Percentiles rank a stretch among this genome's conserved stretches.
Conservation (phyloP, 1,284 basidiomycete genomes). For the Gomphus sp. region DNA sequence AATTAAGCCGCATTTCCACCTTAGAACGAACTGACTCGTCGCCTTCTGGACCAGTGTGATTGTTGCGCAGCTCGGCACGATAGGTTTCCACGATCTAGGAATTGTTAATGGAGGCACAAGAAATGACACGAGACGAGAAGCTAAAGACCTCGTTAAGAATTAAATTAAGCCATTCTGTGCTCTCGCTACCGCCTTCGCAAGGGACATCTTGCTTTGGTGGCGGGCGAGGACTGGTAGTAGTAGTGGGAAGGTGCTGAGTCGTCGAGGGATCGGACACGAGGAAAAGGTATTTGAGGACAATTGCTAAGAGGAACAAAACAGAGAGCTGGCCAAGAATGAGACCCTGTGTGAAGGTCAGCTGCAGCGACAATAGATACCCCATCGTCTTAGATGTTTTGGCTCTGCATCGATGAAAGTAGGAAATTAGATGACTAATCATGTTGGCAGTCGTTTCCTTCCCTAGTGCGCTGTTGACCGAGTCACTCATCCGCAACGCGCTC, state of each 20-base stretch:
- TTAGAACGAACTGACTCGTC: conserved; percentile 61
- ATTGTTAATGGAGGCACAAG: not conserved
- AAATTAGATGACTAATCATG: conserved; percentile 13
- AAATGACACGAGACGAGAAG: not conserved
- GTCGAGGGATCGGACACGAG: conserved; percentile 55
- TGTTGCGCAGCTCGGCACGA: conserved; percentile 57
- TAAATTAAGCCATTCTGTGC: conserved; percentile 69
- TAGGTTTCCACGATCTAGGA: conserved; percentile 60
- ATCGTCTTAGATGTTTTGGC: conserved; percentile 23
- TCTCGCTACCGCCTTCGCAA: conserved; percentile 32
- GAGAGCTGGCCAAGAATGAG: conserved; percentile 73
- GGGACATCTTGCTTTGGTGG: not conserved
- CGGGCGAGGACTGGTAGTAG: not conserved
- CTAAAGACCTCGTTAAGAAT: conserved; percentile 52
- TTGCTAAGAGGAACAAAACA: conserved; percentile 55
- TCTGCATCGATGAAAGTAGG: not conserved
- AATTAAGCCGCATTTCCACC: conserved; percentile 65
- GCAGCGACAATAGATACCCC: conserved; percentile 54
- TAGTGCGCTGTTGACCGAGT: conserved; percentile 63
- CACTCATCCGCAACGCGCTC: conserved; percentile 61
- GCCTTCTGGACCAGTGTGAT: conserved; percentile 51
- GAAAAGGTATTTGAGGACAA: conserved; percentile 76
- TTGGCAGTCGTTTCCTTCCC: conserved; percentile 67
- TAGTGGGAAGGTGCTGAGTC: conserved; percentile 43
- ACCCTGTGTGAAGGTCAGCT: conserved; percentile 79